These are phyloP conservation scores for Saturnispora silvae DNA, from an alignment of 805 yeast genomes.

Conservation along the genomic window DNA sequence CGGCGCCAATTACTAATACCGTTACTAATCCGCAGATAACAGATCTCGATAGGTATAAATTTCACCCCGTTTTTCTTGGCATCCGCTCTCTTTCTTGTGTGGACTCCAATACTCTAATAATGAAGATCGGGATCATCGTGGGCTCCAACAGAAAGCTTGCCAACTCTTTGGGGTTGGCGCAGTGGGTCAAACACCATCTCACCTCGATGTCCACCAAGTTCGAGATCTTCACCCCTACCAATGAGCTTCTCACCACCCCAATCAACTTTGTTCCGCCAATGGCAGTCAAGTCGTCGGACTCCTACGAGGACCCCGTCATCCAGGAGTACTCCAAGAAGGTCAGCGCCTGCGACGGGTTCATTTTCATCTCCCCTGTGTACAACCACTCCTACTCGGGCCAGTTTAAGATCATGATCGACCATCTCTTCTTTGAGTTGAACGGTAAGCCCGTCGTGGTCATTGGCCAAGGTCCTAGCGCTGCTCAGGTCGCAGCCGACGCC, in stretches of 20 bases:
- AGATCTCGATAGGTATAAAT: too few species aligned
- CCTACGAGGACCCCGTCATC: slow-evolving; percentile 1
- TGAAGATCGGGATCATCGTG: slow-evolving; percentile 6
- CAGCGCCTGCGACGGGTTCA: slow-evolving; percentile 7
- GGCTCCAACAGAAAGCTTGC: slow-evolving; percentile 9
- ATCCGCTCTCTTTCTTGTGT: too few species aligned
- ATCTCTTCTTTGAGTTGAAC: slow-evolving; percentile 8
- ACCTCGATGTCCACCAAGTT: background rate
- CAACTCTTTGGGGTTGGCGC: slow-evolving; percentile 2
- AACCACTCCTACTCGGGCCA: slow-evolving; percentile 8
- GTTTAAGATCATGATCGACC: slow-evolving; percentile 11
- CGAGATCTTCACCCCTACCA: slow-evolving; percentile 7
- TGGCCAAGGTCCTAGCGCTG: slow-evolving; percentile 5
- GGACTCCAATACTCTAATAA: too few species aligned
- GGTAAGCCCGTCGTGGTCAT: slow-evolving; percentile 6
- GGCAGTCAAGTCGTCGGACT: slow-evolving; percentile 4
- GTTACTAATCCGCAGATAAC: too few species aligned
- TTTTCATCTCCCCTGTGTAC: slow-evolving; percentile 10
- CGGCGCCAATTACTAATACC: too few species aligned
- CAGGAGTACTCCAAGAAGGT: slow-evolving; percentile 1
- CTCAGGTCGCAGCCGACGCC: slow-evolving; percentile 1
- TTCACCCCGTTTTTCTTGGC: too few species aligned
- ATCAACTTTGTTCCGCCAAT: slow-evolving; percentile 2
- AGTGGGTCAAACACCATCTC: slow-evolving; percentile 7
- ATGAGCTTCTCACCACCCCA: slow-evolving; percentile 3